These are phyloP conservation scores for Lachnellula arida DNA, from an alignment of 2,329 filamentous ascomycete genomes.

Conservation along the genomic window DNA sequence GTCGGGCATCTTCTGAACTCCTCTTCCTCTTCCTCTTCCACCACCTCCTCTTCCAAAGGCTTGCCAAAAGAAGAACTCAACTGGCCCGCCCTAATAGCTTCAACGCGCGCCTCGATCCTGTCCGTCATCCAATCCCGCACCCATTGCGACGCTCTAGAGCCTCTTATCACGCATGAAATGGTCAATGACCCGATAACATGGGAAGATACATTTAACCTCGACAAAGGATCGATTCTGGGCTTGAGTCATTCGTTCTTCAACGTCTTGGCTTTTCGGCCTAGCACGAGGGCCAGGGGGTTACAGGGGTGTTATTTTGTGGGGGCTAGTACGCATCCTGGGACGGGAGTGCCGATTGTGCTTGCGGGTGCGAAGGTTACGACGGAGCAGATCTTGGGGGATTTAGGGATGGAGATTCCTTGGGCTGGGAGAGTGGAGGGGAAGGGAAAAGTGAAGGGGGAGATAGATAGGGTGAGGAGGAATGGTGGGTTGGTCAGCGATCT, in stretches of 20 bases:
- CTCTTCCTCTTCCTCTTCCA: constrained; percentile 7
- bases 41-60: constrained; percentile 24
- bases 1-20: constrained; percentile 62
- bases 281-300: constrained; percentile 42
- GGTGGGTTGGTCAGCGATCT: constrained; percentile 17
- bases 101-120: constrained; percentile 57
- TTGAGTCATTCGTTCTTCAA: constrained; percentile 71
- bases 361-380: constrained; percentile 62
- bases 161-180: constrained; percentile 45
- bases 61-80: constrained; percentile 41
- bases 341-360: constrained; percentile 68
- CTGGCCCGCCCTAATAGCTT: constrained; percentile 56
- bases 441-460: constrained; percentile 18
- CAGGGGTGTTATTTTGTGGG: constrained; percentile 64
- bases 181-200: constrained; percentile 63
- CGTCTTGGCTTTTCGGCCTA: constrained; percentile 61
- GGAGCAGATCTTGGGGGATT: constrained; percentile 44
- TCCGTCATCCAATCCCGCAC: constrained; percentile 56
- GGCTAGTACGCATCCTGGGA: constrained; percentile 71
- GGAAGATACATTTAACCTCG: constrained; percentile 66
- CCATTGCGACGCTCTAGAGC: constrained; percentile 44
- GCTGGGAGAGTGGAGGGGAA: constrained; percentile 11
- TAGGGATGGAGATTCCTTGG: constrained; percentile 19
- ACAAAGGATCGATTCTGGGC: constrained; percentile 69
- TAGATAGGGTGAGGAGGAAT: constrained; percentile 22